Conservation (phyloP, 331 rosid genomes). For the Arachis monticola region DNA sequence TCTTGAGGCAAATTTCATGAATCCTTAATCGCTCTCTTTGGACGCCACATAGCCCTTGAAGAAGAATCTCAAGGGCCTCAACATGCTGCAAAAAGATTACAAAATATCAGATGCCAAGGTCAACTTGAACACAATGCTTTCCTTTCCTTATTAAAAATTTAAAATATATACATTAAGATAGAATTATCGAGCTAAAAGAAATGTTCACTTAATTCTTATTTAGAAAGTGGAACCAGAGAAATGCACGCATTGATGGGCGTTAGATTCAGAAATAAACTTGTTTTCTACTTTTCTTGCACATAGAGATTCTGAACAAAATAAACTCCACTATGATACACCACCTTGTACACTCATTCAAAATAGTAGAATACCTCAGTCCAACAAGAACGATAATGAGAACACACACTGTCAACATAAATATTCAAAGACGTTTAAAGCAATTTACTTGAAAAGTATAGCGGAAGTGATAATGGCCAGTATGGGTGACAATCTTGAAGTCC, state of each 20-base stretch:
- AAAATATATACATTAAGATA: slow-evolving; percentile 2
- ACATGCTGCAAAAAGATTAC: slow-evolving; percentile 69
- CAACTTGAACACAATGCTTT: background rate
- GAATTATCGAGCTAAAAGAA: slow-evolving; percentile 10
- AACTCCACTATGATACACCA: background rate
- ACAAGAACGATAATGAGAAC: too few species aligned
- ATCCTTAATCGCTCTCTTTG: slow-evolving; percentile 74
- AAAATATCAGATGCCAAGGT: slow-evolving; percentile 22
- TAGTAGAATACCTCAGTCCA: too few species aligned
- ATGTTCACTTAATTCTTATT: slow-evolving; percentile 11
- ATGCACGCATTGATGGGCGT: background rate
- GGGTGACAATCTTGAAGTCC: too few species aligned
- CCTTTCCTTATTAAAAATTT: background rate
- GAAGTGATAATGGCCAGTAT: too few species aligned
- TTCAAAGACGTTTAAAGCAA: too few species aligned
- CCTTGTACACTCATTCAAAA: too few species aligned
- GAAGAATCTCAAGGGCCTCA: slow-evolving; percentile 96
- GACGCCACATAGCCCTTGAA: slow-evolving; percentile 96
- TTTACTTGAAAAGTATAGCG: too few species aligned
- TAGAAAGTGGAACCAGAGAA: background rate
- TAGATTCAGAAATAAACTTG: background rate
- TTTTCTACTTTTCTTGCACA: background rate
- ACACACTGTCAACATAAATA: too few species aligned
- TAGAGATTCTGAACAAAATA: slow-evolving; percentile 10
- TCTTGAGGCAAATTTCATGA: slow-evolving; percentile 91